Evolutionary conservation across 169 alveolate species (phyloP).

Genomic region (Nephromyces sp.): DNA sequence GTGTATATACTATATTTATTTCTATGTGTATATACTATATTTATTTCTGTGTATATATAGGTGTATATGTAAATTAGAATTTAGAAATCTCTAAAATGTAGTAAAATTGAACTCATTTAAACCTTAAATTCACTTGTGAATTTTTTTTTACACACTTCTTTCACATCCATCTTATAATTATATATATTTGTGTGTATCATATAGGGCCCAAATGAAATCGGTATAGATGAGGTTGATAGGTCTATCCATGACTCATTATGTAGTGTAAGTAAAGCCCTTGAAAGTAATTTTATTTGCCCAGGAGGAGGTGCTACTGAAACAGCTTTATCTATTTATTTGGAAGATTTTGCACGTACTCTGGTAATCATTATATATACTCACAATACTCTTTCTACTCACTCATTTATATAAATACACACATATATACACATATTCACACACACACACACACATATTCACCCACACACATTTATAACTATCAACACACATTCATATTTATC

Average conservation of each 20-base stretch:
- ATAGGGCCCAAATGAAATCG: slow-evolving; percentile 97
- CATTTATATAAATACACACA: too few species aligned
- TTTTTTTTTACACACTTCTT: not conserved
- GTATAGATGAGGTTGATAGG: slow-evolving; percentile 93
- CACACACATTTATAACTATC: too few species aligned
- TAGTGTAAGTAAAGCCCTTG: slow-evolving; percentile 58
- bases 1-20: not conserved
- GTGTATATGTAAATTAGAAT: not conserved
- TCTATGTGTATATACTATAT: not conserved
- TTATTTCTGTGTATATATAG: not conserved
- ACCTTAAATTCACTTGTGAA: not conserved
- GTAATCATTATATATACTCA: too few species aligned
- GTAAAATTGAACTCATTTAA: not conserved
- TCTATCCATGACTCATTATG: slow-evolving; percentile 96
- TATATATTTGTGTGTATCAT: too few species aligned
- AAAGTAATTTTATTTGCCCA: slow-evolving; percentile 59
- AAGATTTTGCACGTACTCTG: slow-evolving; percentile 89
- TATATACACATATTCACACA: too few species aligned
- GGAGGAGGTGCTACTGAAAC: slow-evolving; percentile 99
- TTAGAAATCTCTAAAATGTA: not conserved
- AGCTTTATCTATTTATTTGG: slow-evolving; percentile 89
- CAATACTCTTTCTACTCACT: too few species aligned
- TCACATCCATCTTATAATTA: not conserved
- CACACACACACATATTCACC: too few species aligned
- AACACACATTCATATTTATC: too few species aligned